phyloP scores from a whole-genome alignment of 1,284 basidiomycete species.

The Trichosporon faecale region DNA sequence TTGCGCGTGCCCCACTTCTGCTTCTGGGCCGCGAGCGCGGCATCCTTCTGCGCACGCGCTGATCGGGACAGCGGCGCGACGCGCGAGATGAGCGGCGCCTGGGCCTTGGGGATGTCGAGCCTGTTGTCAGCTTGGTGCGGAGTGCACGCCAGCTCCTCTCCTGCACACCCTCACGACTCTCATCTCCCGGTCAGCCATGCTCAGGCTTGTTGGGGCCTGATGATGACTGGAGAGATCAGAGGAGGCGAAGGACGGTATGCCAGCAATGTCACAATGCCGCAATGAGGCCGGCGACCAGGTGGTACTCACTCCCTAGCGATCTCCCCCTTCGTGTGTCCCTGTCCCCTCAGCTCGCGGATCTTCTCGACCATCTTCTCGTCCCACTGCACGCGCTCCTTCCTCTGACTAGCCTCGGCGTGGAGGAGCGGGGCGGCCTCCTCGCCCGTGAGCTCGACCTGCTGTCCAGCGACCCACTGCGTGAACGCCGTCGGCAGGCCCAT shows the following conservation, averaged over 20 bases:
- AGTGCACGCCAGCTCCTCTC: no score
- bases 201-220: no score
- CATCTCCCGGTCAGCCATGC: no score
- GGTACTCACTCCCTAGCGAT: conserved; percentile 43
- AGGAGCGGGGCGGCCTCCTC: conserved; percentile 33
- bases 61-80: conserved; percentile 35
- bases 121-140: conserved; percentile 19
- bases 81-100: conserved; percentile 36
- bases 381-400: conserved; percentile 23
- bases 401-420: not conserved
- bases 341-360: conserved; percentile 35
- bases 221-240: no score
- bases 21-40: conserved; percentile 29
- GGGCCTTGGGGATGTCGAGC: conserved; percentile 30
- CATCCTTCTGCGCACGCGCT: conserved; percentile 22
- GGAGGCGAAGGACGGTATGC: no score
- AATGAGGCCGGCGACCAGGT: no score
- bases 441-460: conserved; percentile 33
- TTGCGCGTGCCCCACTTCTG: conserved; percentile 42
- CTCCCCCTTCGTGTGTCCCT: conserved; percentile 33
- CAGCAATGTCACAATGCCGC: no score
- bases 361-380: conserved; percentile 25
- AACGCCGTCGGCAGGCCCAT: conserved; percentile 40
- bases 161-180: no score
- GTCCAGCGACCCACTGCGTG: conserved; percentile 39